Percentiles rank a stretch among this genome's conserved stretches.
Evolutionary conservation across 352 stramenopile genomes (phyloP).

Genomic region (Blastocystis sp.): DNA sequence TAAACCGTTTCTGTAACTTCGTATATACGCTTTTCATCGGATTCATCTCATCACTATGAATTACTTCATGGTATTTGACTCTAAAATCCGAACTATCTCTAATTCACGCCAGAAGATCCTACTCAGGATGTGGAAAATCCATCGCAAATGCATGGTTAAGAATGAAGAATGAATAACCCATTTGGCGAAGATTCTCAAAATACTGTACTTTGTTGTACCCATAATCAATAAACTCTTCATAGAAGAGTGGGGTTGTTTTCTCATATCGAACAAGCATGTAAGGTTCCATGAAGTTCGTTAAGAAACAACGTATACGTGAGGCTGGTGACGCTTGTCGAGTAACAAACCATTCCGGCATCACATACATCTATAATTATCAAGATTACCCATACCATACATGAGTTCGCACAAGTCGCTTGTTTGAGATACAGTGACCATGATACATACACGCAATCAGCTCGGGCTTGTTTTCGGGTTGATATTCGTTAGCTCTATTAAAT

Average conservation of each 20-base stretch:
- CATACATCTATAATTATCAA: slow-evolving; percentile 45
- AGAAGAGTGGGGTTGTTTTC: slow-evolving; percentile 2
- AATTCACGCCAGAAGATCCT: background rate
- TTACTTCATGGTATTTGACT: slow-evolving; percentile 11
- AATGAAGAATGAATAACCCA: slow-evolving; percentile 55
- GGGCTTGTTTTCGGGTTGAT: slow-evolving; percentile 31
- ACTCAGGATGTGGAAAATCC: slow-evolving; percentile 66
- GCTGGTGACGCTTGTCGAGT: background rate
- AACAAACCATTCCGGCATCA: slow-evolving; percentile 44
- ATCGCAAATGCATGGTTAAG: slow-evolving; percentile 65
- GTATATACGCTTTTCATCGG: slow-evolving; percentile 35
- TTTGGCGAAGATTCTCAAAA: slow-evolving; percentile 62
- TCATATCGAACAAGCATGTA: slow-evolving; percentile 57
- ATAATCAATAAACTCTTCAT: slow-evolving; percentile 67
- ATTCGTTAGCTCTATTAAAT: slow-evolving; percentile 1
- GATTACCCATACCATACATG: background rate
- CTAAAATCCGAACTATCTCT: slow-evolving; percentile 39
- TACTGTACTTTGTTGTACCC: slow-evolving; percentile 67
- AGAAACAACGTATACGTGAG: slow-evolving; percentile 32
- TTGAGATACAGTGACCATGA: slow-evolving; percentile 8
- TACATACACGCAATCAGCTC: slow-evolving; percentile 42
- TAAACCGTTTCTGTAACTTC: slow-evolving; percentile 4
- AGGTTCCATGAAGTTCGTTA: slow-evolving; percentile 51
- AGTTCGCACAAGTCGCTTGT: slow-evolving; percentile 36
- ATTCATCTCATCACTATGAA: slow-evolving; percentile 37